These are phyloP conservation scores for Uronychia binucleata DNA, from an alignment of 73 alveolate species.

Conservation along the genomic window DNA sequence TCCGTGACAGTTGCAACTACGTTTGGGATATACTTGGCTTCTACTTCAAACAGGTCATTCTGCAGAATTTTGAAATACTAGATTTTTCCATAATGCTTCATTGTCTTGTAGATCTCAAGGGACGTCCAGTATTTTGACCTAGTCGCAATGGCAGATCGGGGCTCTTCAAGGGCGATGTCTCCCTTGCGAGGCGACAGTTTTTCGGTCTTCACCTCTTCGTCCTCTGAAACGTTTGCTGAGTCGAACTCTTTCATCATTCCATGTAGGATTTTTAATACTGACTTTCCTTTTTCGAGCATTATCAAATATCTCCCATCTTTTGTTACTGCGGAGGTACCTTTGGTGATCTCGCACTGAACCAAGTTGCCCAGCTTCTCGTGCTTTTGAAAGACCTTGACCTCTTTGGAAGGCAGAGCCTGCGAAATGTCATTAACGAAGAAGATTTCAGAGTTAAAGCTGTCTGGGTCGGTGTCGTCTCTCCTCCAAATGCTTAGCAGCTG, in stretches of 20 bases:
- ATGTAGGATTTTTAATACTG: constrained; percentile 4
- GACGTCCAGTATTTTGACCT: not conserved
- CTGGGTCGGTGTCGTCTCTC: constrained; percentile 18
- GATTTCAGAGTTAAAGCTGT: constrained; percentile 15
- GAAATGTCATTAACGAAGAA: constrained; percentile 5
- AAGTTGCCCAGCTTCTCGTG: constrained; percentile 10
- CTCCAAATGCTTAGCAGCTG: constrained; percentile 44
- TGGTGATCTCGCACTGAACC: constrained; percentile 8
- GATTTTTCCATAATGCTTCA: constrained; percentile 15
- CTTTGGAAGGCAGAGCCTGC: constrained; percentile 13
- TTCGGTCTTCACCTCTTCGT: constrained; percentile 1
- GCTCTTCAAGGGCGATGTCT: not conserved
- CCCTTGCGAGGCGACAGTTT: not conserved
- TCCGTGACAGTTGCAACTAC: constrained; percentile 50
- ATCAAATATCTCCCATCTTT: constrained; percentile 8
- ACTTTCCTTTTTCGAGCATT: constrained; percentile 2
- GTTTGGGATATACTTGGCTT: constrained; percentile 47
- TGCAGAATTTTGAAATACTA: constrained; percentile 38
- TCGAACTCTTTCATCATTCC: not conserved
- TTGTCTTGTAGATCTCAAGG: constrained; percentile 4
- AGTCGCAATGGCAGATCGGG: not conserved
- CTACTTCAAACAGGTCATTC: constrained; percentile 53
- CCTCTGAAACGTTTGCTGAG: not conserved
- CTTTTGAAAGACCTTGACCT: not conserved
- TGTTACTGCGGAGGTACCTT: not conserved